Evolutionary conservation across 345 rosid genomes (phyloP), one percentile per base, ranked within the genome.

Genomic region (Psidium guajava): DNA sequence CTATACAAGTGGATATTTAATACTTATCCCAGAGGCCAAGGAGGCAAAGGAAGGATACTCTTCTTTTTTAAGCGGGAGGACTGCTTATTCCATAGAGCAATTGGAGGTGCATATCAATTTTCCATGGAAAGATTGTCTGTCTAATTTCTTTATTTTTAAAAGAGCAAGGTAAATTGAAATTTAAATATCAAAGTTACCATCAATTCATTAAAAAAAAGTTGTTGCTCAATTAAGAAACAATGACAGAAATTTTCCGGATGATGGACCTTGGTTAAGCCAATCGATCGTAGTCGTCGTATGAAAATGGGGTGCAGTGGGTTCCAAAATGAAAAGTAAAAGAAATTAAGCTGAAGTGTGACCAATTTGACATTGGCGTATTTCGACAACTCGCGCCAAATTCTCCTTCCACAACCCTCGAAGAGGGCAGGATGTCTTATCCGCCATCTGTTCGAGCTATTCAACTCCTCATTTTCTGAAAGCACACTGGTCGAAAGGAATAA

Each of bases 361-460:
- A 36, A 36, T 36, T 36, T 36, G 36, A 36, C 3, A 36, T 36
- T 36, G 36, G 36, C 36, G 36, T 36, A 36, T 2, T 36, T 36
- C 3, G 36, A 36, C 36, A 36, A 3, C 36, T 36, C 36, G 36
- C 36, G 3, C 36, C 36, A 36, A 36, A 36, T 36, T 36, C 36
- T 36, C 36, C 36, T 36, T 36, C 36, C 36, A 36, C 36, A 36
- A 36, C 36, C 36, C 36, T 2, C 36, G 36, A 36, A 36, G 3
- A 6, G 0, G 4, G 4, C 8, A 0, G 36, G 14, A 13, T 59
- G 18, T 58, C 4, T 25, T 58, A 13, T 51, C 15, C 53, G 15
- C 53, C 53, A 13, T 51, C 53, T 3, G 53, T 51, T 3, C 53
- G 53, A 51, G 53, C 53, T 15, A 51, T 51, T 51, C 15, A 51